Evolutionary conservation across 495 filamentous ascomycete species (phyloP).

Genomic region (Penicillium roqueforti): DNA sequence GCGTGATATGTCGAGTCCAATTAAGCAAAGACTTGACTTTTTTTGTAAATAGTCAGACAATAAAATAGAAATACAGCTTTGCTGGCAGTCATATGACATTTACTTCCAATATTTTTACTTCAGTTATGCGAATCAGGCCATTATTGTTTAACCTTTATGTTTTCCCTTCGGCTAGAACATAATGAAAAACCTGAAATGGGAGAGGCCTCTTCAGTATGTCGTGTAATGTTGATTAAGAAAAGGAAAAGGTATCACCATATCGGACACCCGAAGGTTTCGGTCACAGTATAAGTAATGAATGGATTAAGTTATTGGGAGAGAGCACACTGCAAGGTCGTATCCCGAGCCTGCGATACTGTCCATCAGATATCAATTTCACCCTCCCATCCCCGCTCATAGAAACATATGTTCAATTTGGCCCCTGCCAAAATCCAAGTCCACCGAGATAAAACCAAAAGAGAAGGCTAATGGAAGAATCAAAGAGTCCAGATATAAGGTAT

Average conservation of each 20-base stretch:
- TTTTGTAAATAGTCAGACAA: neutral
- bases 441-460: neutral
- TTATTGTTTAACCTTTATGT: too few species aligned
- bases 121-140: too few species aligned
- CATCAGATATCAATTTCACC: neutral
- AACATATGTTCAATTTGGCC: constrained; percentile 4
- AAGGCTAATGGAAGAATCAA: neutral
- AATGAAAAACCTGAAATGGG: too few species aligned
- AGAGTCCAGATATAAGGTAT: neutral
- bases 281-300: neutral
- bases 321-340: neutral
- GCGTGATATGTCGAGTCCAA: neutral
- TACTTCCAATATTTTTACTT: neutral
- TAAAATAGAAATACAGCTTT: neutral
- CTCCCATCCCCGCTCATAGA: neutral
- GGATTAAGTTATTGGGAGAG: neutral
- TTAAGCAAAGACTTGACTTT: neutral
- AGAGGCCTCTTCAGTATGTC: too few species aligned
- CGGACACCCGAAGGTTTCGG: neutral
- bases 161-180: too few species aligned
- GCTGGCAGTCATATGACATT: neutral
- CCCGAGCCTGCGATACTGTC: neutral
- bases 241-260: neutral
- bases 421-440: neutral
- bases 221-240: too few species aligned